Evolutionary conservation across 1,284 basidiomycete genomes (phyloP).

Genomic region (Marasmius tenuissimus): DNA sequence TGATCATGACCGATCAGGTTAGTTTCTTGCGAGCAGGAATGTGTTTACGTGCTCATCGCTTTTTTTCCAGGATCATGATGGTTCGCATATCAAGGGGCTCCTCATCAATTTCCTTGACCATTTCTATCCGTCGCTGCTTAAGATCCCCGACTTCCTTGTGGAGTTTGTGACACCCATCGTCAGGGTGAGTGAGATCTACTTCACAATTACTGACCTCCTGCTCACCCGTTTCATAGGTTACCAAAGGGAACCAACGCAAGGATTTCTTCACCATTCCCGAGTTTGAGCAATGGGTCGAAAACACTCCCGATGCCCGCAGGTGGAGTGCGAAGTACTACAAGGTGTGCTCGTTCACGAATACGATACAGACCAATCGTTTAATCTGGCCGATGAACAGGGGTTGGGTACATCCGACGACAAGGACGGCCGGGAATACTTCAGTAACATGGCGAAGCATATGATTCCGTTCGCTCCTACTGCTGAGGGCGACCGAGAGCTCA

Average conservation of each 20-base stretch:
- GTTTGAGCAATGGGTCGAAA: slow-evolving; percentile 91
- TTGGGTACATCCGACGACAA: slow-evolving; percentile 89
- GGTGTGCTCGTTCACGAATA: slow-evolving; percentile 44
- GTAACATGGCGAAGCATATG: slow-evolving; percentile 91
- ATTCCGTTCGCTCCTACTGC: slow-evolving; percentile 87
- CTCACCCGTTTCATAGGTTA: slow-evolving; percentile 47
- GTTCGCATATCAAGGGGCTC: slow-evolving; percentile 98
- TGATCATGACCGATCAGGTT: slow-evolving; percentile 99
- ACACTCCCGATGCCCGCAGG: slow-evolving; percentile 76
- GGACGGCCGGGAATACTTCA: slow-evolving; percentile 94
- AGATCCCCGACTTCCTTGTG: slow-evolving; percentile 90
- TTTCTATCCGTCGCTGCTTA: slow-evolving; percentile 94
- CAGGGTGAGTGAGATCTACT: slow-evolving; percentile 59
- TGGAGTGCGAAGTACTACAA: slow-evolving; percentile 98
- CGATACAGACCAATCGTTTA: slow-evolving; percentile 2
- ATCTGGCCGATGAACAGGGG: slow-evolving; percentile 58
- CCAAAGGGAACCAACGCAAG: slow-evolving; percentile 78
- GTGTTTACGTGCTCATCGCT: slow-evolving; percentile 12
- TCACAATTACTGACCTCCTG: neutral
- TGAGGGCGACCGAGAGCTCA: slow-evolving; percentile 84
- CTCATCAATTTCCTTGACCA: slow-evolving; percentile 98
- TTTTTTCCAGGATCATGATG: slow-evolving; percentile 90
- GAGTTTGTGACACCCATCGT: slow-evolving; percentile 99
- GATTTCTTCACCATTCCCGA: slow-evolving; percentile 99
- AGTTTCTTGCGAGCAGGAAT: slow-evolving; percentile 4